A percentile compares a stretch with the other conserved stretches of the same genome.
Conservation (phyloP, 129 eudicot species). For the Lonicera japonica region DNA sequence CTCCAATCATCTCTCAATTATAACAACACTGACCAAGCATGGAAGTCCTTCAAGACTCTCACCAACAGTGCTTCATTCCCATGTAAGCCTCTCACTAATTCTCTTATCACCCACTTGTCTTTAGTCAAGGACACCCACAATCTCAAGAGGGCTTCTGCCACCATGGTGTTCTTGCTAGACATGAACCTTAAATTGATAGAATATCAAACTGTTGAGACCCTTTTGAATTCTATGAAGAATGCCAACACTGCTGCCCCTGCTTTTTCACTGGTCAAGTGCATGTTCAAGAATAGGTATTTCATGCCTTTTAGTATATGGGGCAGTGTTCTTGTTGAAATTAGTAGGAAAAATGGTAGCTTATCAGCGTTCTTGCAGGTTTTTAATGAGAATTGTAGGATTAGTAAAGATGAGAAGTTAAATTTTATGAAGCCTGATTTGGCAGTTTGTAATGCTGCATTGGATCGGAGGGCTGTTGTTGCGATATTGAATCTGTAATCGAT, state of each 20-base stretch:
- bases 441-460: slow-evolving; percentile 84
- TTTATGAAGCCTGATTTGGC: slow-evolving; percentile 68
- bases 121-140: slow-evolving; percentile 41
- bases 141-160: slow-evolving; percentile 83
- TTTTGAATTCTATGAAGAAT: slow-evolving; percentile 43
- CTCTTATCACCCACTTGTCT: slow-evolving; percentile 58
- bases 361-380: slow-evolving; percentile 52
- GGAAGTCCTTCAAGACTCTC: slow-evolving; percentile 86
- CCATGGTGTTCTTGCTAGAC: slow-evolving; percentile 63
- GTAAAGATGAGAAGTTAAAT: slow-evolving; percentile 60
- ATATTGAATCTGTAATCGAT: slow-evolving; percentile 53
- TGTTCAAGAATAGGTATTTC: slow-evolving; percentile 79
- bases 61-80: slow-evolving; percentile 50
- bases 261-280: slow-evolving; percentile 66
- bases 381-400: slow-evolving; percentile 80
- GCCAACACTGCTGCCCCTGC: slow-evolving; percentile 70
- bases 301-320: slow-evolving; percentile 79
- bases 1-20: slow-evolving; percentile 42
- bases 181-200: slow-evolving; percentile 52
- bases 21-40: slow-evolving; percentile 72
- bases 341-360: slow-evolving; percentile 65
- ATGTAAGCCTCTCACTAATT: slow-evolving; percentile 65
- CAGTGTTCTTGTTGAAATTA: slow-evolving; percentile 39
- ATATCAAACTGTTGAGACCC: slow-evolving; percentile 36
- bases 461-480: slow-evolving; percentile 79